Evolutionary conservation across 495 filamentous ascomycete genomes (phyloP).

Genomic region (Neurospora discreta): DNA sequence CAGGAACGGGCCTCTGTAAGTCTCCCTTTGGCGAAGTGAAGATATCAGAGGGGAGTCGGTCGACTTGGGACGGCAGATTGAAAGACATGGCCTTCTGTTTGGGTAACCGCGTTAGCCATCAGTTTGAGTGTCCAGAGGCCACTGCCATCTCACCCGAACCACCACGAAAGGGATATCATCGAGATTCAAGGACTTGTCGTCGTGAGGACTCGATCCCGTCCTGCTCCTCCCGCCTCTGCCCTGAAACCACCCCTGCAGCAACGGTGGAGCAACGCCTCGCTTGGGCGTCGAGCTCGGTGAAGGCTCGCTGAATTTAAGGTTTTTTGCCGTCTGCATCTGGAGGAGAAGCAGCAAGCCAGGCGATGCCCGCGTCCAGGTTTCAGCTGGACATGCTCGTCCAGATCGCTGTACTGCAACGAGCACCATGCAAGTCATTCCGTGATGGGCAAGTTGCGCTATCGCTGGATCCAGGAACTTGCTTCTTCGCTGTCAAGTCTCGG

Average conservation of each 20-base stretch:
- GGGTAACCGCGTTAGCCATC: background rate
- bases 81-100: background rate
- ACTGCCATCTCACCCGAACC: background rate
- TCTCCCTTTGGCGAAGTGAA: background rate
- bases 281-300: background rate
- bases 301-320: background rate
- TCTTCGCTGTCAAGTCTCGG: background rate
- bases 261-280: background rate
- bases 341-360: background rate
- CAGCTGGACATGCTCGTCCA: background rate
- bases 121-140: background rate
- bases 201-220: background rate
- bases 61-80: too few species aligned
- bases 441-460: background rate
- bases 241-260: background rate
- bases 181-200: background rate
- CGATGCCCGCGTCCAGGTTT: background rate
- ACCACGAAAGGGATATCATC: background rate
- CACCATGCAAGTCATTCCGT: background rate
- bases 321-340: background rate
- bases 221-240: background rate
- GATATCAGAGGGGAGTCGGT: too few species aligned
- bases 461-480: background rate
- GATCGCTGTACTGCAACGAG: background rate
- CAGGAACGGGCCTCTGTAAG: background rate